Evolutionary conservation across 2,329 filamentous ascomycete genomes (phyloP).

Genomic region (Phoma sp.): DNA sequence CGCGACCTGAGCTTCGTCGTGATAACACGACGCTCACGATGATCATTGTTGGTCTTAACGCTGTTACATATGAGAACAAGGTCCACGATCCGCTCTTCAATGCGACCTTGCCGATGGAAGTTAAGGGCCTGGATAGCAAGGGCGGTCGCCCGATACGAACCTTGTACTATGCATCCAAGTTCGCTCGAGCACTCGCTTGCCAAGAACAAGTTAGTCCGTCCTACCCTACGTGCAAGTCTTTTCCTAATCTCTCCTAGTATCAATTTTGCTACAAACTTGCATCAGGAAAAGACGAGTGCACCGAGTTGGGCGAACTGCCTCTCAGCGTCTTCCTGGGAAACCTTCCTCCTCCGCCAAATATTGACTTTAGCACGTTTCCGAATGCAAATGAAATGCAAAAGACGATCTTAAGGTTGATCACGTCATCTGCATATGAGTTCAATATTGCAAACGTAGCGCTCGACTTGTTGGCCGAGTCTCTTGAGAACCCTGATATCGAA

Average conservation of each 20-base stretch:
- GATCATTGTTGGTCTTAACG: background rate
- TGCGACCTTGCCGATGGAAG: background rate
- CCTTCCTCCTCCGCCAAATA: conserved; percentile 9
- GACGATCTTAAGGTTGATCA: conserved; percentile 10
- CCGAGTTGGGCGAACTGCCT: conserved; percentile 2
- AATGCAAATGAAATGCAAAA: conserved; percentile 21
- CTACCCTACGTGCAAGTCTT: no score
- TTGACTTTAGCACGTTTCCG: conserved; percentile 18
- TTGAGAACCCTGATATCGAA: conserved; percentile 4
- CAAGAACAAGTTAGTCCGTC: no score
- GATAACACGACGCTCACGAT: conserved; percentile 2
- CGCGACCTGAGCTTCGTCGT: background rate
- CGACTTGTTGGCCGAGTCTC: conserved; percentile 1
- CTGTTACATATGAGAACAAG: background rate
- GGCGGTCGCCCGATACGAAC: no score
- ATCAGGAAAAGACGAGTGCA: conserved; percentile 3
- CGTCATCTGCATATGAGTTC: conserved; percentile 7
- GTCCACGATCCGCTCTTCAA: conserved; percentile 11
- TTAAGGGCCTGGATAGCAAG: background rate
- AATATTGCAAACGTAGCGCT: conserved; percentile 1
- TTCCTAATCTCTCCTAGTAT: background rate
- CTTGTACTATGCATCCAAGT: no score
- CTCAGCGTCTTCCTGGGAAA: conserved; percentile 5
- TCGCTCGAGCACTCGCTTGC: no score
- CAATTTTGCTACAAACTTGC: conserved; percentile 10